Percentiles rank a stretch among this genome's conserved stretches.
Evolutionary conservation across 148 eudicot genomes (phyloP).

Genomic region (Talinum fruticosum): DNA sequence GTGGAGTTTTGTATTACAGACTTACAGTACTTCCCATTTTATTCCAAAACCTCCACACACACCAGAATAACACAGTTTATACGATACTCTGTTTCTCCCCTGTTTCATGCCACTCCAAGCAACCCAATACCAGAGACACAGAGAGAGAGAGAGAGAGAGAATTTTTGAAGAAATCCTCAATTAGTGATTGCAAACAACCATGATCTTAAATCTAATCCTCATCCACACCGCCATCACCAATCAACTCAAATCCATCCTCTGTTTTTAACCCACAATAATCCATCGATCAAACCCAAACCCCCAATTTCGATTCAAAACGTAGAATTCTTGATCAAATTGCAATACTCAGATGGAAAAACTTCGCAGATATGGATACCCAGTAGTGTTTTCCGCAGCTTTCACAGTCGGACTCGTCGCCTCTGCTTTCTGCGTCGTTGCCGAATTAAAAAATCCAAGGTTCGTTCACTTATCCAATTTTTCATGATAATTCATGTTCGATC

Average conservation of each 20-base stretch:
- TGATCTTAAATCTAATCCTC: not conserved
- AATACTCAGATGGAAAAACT: conserved; percentile 25
- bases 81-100: not conserved
- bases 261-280: not conserved
- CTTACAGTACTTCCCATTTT: not conserved
- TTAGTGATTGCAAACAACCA: not conserved
- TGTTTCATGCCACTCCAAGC: conserved; percentile 16
- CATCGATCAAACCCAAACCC: not conserved
- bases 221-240: not conserved
- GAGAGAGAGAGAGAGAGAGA: not conserved
- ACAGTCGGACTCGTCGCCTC: conserved; percentile 42
- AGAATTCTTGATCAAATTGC: not conserved
- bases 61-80: not conserved
- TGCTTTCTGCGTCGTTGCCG: conserved; percentile 55
- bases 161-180: conserved; percentile 20
- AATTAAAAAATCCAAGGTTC: conserved; percentile 70
- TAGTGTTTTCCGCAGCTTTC: conserved; percentile 25
- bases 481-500: not conserved
- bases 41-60: conserved; percentile 25
- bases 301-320: not conserved
- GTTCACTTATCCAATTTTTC: not conserved
- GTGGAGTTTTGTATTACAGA: too few species aligned
- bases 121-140: not conserved
- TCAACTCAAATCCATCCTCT: conserved; percentile 11
- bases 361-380: conserved; percentile 14